These are phyloP conservation scores for Plasmodium knowlesi DNA, from an alignment of 169 alveolate genomes.

Conservation along the genomic window DNA sequence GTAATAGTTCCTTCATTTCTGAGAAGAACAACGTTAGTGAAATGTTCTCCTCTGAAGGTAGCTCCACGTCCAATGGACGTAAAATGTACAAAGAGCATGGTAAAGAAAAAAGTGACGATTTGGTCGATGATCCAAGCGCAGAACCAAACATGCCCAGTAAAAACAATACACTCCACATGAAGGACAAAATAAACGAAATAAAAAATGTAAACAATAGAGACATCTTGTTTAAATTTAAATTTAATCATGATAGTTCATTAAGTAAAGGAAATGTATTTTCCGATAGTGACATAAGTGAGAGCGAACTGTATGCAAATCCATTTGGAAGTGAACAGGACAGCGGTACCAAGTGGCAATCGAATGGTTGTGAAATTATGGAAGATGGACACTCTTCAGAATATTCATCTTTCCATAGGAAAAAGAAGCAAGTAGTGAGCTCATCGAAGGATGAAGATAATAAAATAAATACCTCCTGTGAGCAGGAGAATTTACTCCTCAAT, in stretches of 20 bases:
- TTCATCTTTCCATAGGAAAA: background rate
- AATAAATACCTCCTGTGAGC: background rate
- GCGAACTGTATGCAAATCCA: background rate
- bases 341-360: background rate
- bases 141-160: background rate
- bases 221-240: conserved; percentile 43
- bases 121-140: background rate
- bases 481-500: background rate
- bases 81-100: background rate
- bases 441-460: background rate
- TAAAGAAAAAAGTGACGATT: background rate
- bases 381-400: background rate
- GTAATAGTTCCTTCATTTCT: background rate
- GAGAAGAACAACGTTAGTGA: background rate
- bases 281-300: conserved; percentile 4
- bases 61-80: background rate
- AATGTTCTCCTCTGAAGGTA: background rate
- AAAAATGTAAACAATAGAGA: conserved; percentile 47
- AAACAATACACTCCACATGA: background rate
- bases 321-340: conserved; percentile 1
- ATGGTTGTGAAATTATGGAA: background rate
- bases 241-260: conserved; percentile 6
- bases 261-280: conserved; percentile 16
- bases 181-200: conserved; percentile 45
- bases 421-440: background rate